Percentiles rank a stretch among this genome's conserved stretches.
These are phyloP conservation scores for Hippophae rhamnoides DNA, from an alignment of 306 rosid genomes.

Conservation along the genomic window DNA sequence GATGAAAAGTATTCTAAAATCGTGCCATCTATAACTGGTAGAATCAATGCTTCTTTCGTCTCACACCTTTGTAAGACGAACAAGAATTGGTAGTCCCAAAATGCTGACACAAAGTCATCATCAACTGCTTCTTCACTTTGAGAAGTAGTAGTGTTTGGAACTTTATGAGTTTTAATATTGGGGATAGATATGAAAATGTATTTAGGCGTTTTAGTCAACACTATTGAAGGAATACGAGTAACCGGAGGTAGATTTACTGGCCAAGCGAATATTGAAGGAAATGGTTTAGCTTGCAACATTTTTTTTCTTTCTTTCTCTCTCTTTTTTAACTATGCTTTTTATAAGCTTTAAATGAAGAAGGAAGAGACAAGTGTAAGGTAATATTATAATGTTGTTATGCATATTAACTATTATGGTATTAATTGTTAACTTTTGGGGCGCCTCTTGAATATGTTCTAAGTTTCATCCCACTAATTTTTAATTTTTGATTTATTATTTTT, in stretches of 20 bases:
- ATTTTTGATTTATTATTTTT: too few relatives aligned
- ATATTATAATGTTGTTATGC: neutral
- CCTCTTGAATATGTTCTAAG: too few relatives aligned
- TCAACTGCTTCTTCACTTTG: constrained; percentile 17
- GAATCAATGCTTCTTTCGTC: constrained; percentile 31
- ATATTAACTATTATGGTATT: constrained; percentile 10
- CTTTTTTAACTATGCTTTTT: too few relatives aligned
- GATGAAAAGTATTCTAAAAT: constrained; percentile 56
- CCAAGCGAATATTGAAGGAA: constrained; percentile 26
- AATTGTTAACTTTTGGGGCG: neutral
- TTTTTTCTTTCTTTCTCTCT: constrained; percentile 5
- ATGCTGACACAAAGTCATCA: constrained; percentile 41
- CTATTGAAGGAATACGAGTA: constrained; percentile 9
- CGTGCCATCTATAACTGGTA: constrained; percentile 39
- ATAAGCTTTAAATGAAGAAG: too few relatives aligned
- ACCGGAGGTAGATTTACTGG: constrained; percentile 23
- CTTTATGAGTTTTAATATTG: neutral
- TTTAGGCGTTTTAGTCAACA: neutral
- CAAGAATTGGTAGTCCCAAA: constrained; percentile 79
- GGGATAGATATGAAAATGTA: constrained; percentile 33
- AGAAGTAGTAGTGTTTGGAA: constrained; percentile 15
- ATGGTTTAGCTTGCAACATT: constrained; percentile 43
- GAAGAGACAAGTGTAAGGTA: neutral
- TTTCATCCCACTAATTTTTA: too few relatives aligned
- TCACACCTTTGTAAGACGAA: constrained; percentile 68